These are phyloP conservation scores for Borealophlyctis nickersoniae DNA, from an alignment of 192 early-diverging fungal species.

Conservation along the genomic window DNA sequence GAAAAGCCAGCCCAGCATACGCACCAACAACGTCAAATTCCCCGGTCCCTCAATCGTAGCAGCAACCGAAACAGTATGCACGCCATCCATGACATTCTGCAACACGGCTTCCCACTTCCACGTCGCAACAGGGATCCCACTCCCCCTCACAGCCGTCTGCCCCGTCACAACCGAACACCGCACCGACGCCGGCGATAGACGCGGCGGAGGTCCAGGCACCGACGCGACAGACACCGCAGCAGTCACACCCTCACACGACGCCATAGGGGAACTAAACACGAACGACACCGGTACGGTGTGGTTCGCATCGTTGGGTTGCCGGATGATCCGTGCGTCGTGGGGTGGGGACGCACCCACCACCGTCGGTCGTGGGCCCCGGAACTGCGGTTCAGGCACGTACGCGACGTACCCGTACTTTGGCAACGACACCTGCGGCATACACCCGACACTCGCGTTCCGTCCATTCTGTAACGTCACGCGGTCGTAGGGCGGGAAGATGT, in stretches of 20 bases:
- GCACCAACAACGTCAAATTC: too few relatives aligned
- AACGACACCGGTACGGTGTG: not conserved
- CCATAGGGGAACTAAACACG: not conserved
- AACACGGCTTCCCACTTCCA: too few relatives aligned
- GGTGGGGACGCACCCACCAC: not conserved
- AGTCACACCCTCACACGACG: not conserved
- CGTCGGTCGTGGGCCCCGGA: not conserved
- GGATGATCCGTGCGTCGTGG: constrained; percentile 2
- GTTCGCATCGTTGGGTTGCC: not conserved
- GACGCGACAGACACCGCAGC: not conserved
- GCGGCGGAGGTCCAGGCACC: not conserved
- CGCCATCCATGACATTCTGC: too few relatives aligned
- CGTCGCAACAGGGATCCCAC: too few relatives aligned
- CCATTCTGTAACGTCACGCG: not conserved
- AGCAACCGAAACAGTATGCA: too few relatives aligned
- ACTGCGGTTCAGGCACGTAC: not conserved
- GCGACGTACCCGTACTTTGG: not conserved
- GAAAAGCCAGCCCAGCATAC: too few relatives aligned
- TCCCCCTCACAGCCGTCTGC: too few relatives aligned
- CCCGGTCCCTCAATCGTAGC: too few relatives aligned
- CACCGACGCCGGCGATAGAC: not conserved
- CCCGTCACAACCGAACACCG: too few relatives aligned
- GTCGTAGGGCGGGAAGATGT: constrained; percentile 17
- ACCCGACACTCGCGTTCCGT: not conserved
- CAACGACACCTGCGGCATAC: not conserved